Conservation (phyloP, 208 protist species). For the Acanthamoeba sp. region DNA sequence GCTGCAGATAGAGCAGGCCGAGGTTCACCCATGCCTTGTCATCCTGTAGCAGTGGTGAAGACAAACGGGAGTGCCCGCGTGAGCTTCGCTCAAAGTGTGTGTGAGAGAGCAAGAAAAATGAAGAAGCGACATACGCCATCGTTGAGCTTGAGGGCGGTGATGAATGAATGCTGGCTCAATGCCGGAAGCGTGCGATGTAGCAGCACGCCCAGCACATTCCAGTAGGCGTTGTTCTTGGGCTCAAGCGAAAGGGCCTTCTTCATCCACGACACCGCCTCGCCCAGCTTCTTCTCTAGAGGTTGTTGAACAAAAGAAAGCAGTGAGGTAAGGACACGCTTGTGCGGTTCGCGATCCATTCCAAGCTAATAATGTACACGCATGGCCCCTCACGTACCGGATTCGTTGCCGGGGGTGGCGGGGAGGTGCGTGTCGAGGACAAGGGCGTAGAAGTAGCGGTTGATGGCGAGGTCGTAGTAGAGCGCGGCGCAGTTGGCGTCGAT, state of each 20-base stretch:
- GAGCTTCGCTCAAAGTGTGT: too few relatives aligned
- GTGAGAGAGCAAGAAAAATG: too few relatives aligned
- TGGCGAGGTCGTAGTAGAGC: constrained; percentile 48
- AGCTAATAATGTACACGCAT: neutral
- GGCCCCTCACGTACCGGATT: neutral
- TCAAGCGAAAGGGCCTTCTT: constrained; percentile 16
- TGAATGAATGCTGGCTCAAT: constrained; percentile 41
- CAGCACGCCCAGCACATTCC: constrained; percentile 55
- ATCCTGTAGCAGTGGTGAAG: neutral
- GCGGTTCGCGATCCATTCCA: too few relatives aligned
- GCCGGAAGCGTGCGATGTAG: neutral
- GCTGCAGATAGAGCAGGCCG: constrained; percentile 4
- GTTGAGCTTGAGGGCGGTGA: constrained; percentile 47
- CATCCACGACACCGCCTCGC: constrained; percentile 11
- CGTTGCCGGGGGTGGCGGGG: neutral
- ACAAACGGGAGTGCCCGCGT: neutral
- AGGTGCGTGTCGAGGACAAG: neutral
- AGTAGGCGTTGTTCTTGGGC: constrained; percentile 6
- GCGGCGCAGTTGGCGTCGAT: constrained; percentile 23
- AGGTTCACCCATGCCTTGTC: constrained; percentile 60
- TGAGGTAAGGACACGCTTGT: too few relatives aligned
- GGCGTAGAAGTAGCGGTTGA: constrained; percentile 34
- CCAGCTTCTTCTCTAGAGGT: neutral
- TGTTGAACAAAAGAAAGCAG: too few relatives aligned
- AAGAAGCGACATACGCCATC: neutral